A percentile compares a stretch with the other conserved stretches of the same genome.
Evolutionary conservation across 2,329 filamentous ascomycete genomes (phyloP).

Genomic region (Trichophyton simii): DNA sequence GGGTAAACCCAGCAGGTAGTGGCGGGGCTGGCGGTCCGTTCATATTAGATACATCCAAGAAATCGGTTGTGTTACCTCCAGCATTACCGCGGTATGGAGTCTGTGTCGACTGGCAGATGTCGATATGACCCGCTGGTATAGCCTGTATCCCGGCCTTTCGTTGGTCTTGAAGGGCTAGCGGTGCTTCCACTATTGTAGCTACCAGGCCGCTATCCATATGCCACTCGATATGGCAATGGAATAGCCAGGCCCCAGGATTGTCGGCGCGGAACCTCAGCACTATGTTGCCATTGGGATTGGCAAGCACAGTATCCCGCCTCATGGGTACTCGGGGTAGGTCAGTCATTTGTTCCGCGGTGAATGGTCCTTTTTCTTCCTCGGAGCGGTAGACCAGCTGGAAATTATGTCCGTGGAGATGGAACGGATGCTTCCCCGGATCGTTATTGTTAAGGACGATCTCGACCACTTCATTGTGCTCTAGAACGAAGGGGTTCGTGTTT

Average conservation of each 20-base stretch:
- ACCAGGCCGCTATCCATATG: conserved; percentile 41
- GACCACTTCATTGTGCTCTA: conserved; percentile 5
- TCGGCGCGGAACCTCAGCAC: conserved; percentile 42
- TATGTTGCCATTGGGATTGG: conserved; percentile 38
- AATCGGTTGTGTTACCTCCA: conserved; percentile 53
- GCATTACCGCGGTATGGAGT: conserved; percentile 54
- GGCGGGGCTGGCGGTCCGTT: conserved; percentile 39
- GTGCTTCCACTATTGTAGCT: conserved; percentile 41
- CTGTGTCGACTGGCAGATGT: conserved; percentile 25
- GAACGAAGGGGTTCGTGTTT: conserved; percentile 7
- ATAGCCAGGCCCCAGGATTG: conserved; percentile 37
- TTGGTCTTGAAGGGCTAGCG: conserved; percentile 19
- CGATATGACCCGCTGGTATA: conserved; percentile 15
- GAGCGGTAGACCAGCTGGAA: conserved; percentile 9
- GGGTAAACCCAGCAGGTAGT: conserved; percentile 56
- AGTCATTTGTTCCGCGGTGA: conserved; percentile 22
- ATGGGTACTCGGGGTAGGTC: conserved; percentile 31
- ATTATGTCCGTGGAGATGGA: conserved; percentile 36
- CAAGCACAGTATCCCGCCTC: conserved; percentile 41
- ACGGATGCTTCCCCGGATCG: conserved; percentile 10
- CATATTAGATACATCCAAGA: conserved; percentile 50
- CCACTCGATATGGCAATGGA: conserved; percentile 39
- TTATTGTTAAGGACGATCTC: conserved; percentile 10
- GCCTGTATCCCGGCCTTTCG: conserved; percentile 1
- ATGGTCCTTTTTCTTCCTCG: conserved; percentile 16